Evolutionary conservation across 805 yeast genomes (phyloP).

Genomic region (Lipomyces sp.): DNA sequence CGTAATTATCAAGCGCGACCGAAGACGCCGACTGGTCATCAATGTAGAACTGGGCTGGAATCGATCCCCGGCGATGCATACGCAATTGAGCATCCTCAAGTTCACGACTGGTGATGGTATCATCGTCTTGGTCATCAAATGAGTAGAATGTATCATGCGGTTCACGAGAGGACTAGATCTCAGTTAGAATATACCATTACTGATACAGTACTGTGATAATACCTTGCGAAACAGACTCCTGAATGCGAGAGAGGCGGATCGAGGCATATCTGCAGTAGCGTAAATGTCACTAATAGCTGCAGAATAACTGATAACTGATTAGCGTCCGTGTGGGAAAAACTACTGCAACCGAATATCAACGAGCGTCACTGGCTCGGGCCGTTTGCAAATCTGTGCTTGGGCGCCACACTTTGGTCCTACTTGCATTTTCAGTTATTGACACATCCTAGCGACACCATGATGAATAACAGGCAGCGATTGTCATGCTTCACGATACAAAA

Average conservation of each 20-base stretch:
- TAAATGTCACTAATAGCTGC: background rate
- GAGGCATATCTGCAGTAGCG: background rate
- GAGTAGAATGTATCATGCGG: background rate
- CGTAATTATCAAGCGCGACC: background rate
- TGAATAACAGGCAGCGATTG: too few species aligned
- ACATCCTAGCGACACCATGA: too few species aligned
- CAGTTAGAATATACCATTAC: background rate
- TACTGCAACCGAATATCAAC: too few species aligned
- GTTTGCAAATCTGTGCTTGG: too few species aligned
- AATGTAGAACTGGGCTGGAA: background rate
- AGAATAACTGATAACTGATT: too few species aligned
- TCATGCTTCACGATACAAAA: too few species aligned
- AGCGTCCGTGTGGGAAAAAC: too few species aligned
- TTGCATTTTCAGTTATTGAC: too few species aligned
- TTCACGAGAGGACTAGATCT: background rate
- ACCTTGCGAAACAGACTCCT: constrained; percentile 1
- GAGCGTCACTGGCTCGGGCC: too few species aligned
- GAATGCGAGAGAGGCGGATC: background rate
- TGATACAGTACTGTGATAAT: background rate
- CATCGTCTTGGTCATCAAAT: background rate
- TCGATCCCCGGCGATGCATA: background rate
- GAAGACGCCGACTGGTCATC: background rate
- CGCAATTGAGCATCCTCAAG: background rate
- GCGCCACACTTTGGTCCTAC: too few species aligned
- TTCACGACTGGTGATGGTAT: background rate